phyloP scores from a whole-genome alignment of 1,284 basidiomycete genomes.

The Tylopilus sp. region DNA sequence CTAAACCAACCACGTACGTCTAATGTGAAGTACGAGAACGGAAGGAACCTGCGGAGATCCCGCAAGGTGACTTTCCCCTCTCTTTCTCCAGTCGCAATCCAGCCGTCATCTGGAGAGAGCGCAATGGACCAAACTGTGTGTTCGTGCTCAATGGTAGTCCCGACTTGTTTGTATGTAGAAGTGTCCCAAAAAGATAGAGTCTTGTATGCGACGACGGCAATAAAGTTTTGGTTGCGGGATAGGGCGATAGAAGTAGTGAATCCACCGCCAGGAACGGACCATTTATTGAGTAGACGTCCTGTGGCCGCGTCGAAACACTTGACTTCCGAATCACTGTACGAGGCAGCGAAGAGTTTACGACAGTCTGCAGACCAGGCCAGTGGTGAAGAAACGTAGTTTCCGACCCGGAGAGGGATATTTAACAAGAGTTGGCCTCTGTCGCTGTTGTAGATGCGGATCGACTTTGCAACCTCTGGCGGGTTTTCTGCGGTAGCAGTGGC shows the following conservation, averaged over 20 bases:
- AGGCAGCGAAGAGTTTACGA: not conserved
- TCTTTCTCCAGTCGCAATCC: not conserved
- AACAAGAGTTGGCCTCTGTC: not conserved
- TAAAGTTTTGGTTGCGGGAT: not conserved
- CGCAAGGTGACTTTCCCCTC: not conserved
- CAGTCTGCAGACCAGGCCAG: not conserved
- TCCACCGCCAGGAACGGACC: not conserved
- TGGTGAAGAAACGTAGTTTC: not conserved
- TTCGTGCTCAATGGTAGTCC: not conserved
- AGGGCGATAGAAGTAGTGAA: not conserved
- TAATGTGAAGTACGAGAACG: not conserved
- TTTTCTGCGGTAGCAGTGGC: not conserved
- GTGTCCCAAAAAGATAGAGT: constrained; percentile 6
- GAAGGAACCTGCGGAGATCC: not conserved
- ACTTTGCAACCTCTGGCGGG: not conserved
- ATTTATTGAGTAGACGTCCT: not conserved
- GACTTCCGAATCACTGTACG: not conserved
- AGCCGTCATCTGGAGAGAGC: not conserved
- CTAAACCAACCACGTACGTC: not conserved
- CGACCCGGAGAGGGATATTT: not conserved
- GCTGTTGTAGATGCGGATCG: not conserved
- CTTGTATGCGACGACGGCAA: not conserved
- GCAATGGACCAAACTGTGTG: not conserved
- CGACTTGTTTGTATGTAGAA: not conserved
- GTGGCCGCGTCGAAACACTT: not conserved